These are phyloP conservation scores for Dactylonectria estremocensis DNA, from an alignment of 2,329 filamentous ascomycete species.

Conservation along the genomic window DNA sequence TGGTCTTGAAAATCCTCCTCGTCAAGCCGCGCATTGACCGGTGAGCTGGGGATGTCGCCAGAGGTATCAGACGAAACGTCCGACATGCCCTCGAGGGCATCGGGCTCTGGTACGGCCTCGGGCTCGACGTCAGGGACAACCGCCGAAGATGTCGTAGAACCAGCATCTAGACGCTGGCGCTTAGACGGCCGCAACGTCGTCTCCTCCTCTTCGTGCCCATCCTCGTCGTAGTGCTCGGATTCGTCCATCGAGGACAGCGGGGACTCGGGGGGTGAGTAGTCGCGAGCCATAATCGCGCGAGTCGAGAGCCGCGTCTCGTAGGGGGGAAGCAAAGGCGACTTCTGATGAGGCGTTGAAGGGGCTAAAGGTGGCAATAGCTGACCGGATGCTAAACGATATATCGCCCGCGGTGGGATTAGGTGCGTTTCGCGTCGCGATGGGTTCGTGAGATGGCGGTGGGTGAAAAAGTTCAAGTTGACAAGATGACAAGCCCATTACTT, in stretches of 20 bases:
- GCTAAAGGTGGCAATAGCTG: not conserved
- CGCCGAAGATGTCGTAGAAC: constrained; percentile 63
- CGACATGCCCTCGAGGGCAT: constrained; percentile 71
- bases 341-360: constrained; percentile 8
- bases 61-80: constrained; percentile 93
- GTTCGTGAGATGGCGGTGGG: constrained; percentile 20
- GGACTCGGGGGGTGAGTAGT: constrained; percentile 60
- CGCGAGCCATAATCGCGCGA: constrained; percentile 54
- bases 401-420: constrained; percentile 3
- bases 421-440: constrained; percentile 10
- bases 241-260: constrained; percentile 65
- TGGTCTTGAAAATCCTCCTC: constrained; percentile 85
- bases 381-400: not conserved
- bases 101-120: constrained; percentile 63
- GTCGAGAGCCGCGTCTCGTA: constrained; percentile 42
- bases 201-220: constrained; percentile 60
- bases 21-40: constrained; percentile 76
- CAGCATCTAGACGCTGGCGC: constrained; percentile 62
- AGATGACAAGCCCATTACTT: constrained; percentile 30
- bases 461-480: constrained; percentile 23
- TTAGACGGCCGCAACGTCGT: constrained; percentile 61
- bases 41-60: constrained; percentile 84
- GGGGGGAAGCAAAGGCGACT: constrained; percentile 23
- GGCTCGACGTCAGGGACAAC: constrained; percentile 59
- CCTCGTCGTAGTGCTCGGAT: constrained; percentile 64